phyloP scores from a whole-genome alignment of 1,284 basidiomycete species.

The Moesziomyces antarcticus region DNA sequence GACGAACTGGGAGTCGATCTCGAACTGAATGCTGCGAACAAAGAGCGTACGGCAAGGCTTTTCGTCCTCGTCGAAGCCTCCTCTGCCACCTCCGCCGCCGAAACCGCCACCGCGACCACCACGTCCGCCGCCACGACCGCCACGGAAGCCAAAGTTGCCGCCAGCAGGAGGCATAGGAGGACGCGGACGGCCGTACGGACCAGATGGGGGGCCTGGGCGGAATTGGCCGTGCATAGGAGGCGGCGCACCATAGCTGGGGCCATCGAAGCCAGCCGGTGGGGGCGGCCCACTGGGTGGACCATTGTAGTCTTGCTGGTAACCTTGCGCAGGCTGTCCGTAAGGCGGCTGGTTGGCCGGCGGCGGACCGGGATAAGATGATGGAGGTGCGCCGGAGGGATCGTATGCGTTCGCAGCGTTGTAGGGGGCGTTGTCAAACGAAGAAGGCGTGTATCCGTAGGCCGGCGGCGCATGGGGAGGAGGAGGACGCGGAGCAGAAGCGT shows the following conservation, averaged over 20 bases:
- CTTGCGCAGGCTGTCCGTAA: conserved; percentile 16
- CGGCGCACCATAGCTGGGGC: conserved; percentile 14
- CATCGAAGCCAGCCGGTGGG: conserved; percentile 14
- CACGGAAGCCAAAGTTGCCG: conserved; percentile 1
- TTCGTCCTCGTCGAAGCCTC: conserved; percentile 73
- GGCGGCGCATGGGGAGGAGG: conserved; percentile 19
- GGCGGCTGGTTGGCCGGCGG: conserved; percentile 7
- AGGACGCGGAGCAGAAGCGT: conserved; percentile 12
- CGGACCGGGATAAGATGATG: background rate
- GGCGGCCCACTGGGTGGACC: conserved; percentile 2
- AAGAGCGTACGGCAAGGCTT: conserved; percentile 94
- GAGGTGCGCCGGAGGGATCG: conserved; percentile 7
- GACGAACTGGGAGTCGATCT: conserved; percentile 47
- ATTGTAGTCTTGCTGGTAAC: conserved; percentile 24
- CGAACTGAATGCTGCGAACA: conserved; percentile 79
- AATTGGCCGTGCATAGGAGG: conserved; percentile 19
- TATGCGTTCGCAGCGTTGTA: conserved; percentile 18
- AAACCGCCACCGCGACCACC: conserved; percentile 21
- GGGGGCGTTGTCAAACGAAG: conserved; percentile 22
- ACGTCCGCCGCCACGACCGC: conserved; percentile 25
- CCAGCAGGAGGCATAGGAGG: conserved; percentile 3
- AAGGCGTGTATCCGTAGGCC: conserved; percentile 29
- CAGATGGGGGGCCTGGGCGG: conserved; percentile 12
- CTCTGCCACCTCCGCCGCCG: conserved; percentile 25
- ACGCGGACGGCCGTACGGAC: conserved; percentile 22